phyloP scores from a whole-genome alignment of 768 basidiomycete species.

The Mycena galericulata region DNA sequence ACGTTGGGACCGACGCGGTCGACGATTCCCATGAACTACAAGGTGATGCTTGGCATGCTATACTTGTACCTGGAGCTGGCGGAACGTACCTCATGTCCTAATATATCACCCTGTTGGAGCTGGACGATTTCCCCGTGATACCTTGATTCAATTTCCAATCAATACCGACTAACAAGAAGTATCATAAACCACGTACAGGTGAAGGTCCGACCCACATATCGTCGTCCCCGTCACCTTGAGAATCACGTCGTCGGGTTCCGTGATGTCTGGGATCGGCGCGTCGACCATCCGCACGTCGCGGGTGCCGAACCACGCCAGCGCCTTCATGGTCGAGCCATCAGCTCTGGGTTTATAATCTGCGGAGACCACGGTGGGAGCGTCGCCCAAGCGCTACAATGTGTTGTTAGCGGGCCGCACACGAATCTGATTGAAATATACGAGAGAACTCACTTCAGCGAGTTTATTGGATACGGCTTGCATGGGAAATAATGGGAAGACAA shows the following conservation, averaged over 20 bases:
- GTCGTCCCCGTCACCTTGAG: slow-evolving; percentile 82
- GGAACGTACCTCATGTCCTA: slow-evolving; percentile 74
- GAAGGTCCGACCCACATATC: slow-evolving; percentile 76
- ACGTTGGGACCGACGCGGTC: slow-evolving; percentile 75
- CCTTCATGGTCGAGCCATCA: slow-evolving; percentile 72
- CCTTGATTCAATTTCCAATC: too few species aligned
- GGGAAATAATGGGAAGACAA: too few species aligned
- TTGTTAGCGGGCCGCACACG: neutral
- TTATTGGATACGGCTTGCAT: slow-evolving; percentile 31
- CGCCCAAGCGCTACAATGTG: slow-evolving; percentile 50
- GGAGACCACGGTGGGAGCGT: slow-evolving; percentile 53
- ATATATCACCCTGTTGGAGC: slow-evolving; percentile 79
- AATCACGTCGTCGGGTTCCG: slow-evolving; percentile 81
- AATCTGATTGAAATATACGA: neutral
- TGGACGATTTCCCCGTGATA: slow-evolving; percentile 77
- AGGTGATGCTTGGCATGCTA: too few species aligned
- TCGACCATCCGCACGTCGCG: slow-evolving; percentile 57
- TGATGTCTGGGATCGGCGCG: slow-evolving; percentile 65
- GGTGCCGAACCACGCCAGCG: slow-evolving; percentile 75
- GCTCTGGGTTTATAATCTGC: slow-evolving; percentile 60
- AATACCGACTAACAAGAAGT: too few species aligned
- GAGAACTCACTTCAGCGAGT: slow-evolving; percentile 17
- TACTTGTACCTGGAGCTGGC: too few species aligned
- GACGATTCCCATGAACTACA: slow-evolving; percentile 74
- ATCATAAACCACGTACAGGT: too few species aligned